These are phyloP conservation scores for Thraustochytrium striatum DNA, from an alignment of 352 stramenopile species.

Conservation along the genomic window DNA sequence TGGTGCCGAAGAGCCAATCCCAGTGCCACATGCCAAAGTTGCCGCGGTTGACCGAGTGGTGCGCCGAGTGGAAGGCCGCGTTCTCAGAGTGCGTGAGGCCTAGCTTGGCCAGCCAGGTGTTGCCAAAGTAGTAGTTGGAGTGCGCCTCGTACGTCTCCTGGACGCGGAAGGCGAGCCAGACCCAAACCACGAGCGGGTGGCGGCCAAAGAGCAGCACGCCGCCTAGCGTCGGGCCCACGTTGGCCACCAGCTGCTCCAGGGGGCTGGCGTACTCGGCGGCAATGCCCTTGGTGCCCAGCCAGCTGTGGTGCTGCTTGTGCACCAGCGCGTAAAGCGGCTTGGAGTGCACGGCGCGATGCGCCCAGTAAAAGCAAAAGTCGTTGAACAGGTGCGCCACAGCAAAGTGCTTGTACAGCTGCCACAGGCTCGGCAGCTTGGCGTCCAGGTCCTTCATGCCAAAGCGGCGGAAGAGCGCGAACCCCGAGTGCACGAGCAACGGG, in stretches of 20 bases:
- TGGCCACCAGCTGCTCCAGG: conserved; percentile 46
- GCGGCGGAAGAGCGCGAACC: neutral
- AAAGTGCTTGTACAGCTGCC: conserved; percentile 33
- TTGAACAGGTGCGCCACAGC: conserved; percentile 52
- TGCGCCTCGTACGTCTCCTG: conserved; percentile 54
- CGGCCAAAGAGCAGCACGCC: conserved; percentile 51
- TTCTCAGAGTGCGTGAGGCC: conserved; percentile 47
- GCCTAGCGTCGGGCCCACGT: conserved; percentile 49
- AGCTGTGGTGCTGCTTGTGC: conserved; percentile 53
- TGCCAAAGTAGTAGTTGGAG: conserved; percentile 52
- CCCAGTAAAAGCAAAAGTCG: conserved; percentile 52
- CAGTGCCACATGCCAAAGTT: conserved; percentile 52
- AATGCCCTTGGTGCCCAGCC: conserved; percentile 50
- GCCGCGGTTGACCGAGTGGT: conserved; percentile 50
- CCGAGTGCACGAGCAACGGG: conserved; percentile 9
- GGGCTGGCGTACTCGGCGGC: conserved; percentile 51
- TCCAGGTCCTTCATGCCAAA: conserved; percentile 46
- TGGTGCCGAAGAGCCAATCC: conserved; percentile 53
- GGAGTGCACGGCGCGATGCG: conserved; percentile 47
- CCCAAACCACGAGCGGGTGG: conserved; percentile 47
- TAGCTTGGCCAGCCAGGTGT: conserved; percentile 47
- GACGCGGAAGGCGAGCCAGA: conserved; percentile 49
- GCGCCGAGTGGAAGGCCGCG: conserved; percentile 47
- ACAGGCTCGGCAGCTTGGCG: neutral
- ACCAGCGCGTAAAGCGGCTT: conserved; percentile 47